Evolutionary conservation across 2,329 filamentous ascomycete genomes (phyloP).

Genomic region (Fonsecaea multimorphosa): DNA sequence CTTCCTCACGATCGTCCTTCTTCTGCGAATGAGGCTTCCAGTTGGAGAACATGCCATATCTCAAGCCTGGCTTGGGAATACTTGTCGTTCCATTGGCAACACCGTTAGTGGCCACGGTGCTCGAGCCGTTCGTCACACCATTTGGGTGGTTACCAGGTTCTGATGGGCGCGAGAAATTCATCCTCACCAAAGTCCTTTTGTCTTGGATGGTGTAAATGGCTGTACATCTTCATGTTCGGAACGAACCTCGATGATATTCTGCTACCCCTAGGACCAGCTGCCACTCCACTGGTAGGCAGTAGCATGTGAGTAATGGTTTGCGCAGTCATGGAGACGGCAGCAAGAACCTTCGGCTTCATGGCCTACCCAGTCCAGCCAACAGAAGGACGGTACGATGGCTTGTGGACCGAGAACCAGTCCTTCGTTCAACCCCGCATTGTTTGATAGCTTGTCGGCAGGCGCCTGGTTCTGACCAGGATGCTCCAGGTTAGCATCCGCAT

Average conservation of each 20-base stretch:
- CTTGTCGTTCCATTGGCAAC: neutral
- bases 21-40: conserved; percentile 8
- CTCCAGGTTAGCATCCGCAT: too few species aligned
- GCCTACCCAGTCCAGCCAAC: neutral
- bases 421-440: neutral
- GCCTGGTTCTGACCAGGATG: too few species aligned
- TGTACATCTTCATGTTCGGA: neutral
- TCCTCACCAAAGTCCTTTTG: neutral
- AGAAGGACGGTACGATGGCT: neutral
- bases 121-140: neutral
- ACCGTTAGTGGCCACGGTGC: neutral
- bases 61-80: neutral
- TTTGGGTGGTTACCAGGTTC: neutral
- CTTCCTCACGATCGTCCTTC: conserved; percentile 12
- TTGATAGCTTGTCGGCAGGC: neutral
- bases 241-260: neutral
- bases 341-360: neutral
- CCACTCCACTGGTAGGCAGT: neutral
- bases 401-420: neutral
- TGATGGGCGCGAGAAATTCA: neutral
- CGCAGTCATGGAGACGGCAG: neutral
- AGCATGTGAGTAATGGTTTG: neutral
- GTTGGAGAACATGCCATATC: conserved; percentile 2
- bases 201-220: neutral
- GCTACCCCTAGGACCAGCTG: neutral